A percentile compares a stretch with the other conserved stretches of the same genome.
Evolutionary conservation across 495 filamentous ascomycete species (phyloP).

Genomic region (Paragyromitra xinjiangensis): DNA sequence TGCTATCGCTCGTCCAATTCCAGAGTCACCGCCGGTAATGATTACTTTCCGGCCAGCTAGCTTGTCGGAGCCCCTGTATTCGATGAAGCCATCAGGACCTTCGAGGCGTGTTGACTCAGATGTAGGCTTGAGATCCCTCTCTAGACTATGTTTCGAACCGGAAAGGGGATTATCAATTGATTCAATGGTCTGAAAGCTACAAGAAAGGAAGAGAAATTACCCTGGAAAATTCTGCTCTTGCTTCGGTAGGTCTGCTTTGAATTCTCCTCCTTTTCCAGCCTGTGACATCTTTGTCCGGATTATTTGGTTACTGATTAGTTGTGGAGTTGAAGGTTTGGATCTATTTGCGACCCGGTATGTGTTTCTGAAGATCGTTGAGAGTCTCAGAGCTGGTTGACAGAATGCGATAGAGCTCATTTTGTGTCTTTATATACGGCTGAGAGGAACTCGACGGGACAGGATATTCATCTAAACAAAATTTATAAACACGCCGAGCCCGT

Average conservation of each 20-base stretch:
- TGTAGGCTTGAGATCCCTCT: slow-evolving; percentile 52
- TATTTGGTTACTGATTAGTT: background rate
- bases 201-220: slow-evolving; percentile 17
- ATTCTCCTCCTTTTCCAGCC: slow-evolving; percentile 45
- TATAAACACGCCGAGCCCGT: background rate
- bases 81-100: slow-evolving; percentile 57
- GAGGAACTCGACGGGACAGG: background rate
- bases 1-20: slow-evolving; percentile 67
- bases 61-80: slow-evolving; percentile 64
- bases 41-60: slow-evolving; percentile 64
- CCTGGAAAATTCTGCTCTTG: slow-evolving; percentile 53
- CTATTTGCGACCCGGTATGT: slow-evolving; percentile 3
- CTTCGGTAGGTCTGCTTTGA: slow-evolving; percentile 45
- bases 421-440: slow-evolving; percentile 2
- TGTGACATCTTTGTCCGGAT: slow-evolving; percentile 37
- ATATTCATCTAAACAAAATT: background rate
- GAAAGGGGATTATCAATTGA: background rate
- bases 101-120: slow-evolving; percentile 59
- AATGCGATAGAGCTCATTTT: slow-evolving; percentile 5
- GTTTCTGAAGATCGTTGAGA: slow-evolving; percentile 2
- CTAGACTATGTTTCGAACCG: slow-evolving; percentile 32
- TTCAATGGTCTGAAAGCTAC: too few species aligned
- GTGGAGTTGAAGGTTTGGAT: background rate
- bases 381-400: background rate
- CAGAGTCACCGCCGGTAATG: slow-evolving; percentile 69